phyloP scores from a whole-genome alignment of 2,329 filamentous ascomycete genomes.

The Penicillium sp. region DNA sequence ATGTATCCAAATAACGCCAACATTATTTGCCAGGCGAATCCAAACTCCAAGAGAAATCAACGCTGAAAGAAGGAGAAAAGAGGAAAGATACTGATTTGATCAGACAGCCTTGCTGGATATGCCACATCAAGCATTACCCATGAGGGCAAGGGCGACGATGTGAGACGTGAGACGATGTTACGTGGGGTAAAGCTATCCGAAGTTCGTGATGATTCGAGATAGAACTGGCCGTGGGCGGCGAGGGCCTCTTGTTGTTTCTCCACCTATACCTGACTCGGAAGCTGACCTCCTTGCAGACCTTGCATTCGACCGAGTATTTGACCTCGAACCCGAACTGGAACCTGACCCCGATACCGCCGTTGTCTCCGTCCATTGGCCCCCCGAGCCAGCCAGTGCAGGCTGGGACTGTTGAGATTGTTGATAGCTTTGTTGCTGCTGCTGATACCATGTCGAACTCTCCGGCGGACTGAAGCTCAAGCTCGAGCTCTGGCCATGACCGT shows the following conservation, averaged over 20 bases:
- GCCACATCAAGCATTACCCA: background rate
- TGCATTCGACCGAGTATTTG: background rate
- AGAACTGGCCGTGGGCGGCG: conserved; percentile 40
- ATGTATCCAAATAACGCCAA: background rate
- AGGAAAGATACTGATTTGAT: background rate
- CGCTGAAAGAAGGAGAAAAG: background rate
- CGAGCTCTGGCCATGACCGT: background rate
- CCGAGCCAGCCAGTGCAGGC: background rate
- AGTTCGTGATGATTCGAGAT: conserved; percentile 42
- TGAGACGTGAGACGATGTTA: no score
- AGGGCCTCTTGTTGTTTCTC: conserved; percentile 16
- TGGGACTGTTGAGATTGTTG: background rate
- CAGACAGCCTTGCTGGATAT: no score
- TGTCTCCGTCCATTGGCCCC: background rate
- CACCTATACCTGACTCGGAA: background rate
- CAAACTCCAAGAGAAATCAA: background rate
- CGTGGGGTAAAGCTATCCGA: conserved; percentile 23
- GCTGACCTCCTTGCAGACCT: background rate
- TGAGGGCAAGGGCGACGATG: background rate
- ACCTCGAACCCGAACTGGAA: background rate
- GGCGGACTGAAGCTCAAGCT: background rate
- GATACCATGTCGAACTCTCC: conserved; percentile 5
- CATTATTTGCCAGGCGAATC: background rate
- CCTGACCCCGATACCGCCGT: background rate
- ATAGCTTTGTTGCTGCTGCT: background rate